Evolutionary conservation across 371 early-diverging fungal species (phyloP), one percentile per base, ranked within the genome.

Genomic region (Sanchytrium tribonematis): DNA sequence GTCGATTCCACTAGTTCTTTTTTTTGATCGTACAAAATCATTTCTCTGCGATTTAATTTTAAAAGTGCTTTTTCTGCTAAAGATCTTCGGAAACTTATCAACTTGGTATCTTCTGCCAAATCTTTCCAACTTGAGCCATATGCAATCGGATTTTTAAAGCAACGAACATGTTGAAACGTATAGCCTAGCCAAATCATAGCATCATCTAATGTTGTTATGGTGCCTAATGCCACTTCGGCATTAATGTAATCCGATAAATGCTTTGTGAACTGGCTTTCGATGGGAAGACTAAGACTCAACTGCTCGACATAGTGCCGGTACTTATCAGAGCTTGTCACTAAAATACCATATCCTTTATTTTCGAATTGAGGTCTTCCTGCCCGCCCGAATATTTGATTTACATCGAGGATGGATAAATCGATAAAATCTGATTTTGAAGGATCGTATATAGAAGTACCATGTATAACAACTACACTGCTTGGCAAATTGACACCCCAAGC

Each of bases 401-500:
- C 69, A 70, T 80, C 79, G 29, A 74, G 69, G 66, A 77, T 80
- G 28, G 70, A 71, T 29, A 77, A 65, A 68, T 78, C 74, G 1
- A 28, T 69, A 69, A 71, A 73, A 29, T 29, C 66, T n/a, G 75
- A 77, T 68, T 68, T 69, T 22, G 72, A 69, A n/a, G 69, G 68
- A 69, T 74, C 69, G 69, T 78, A 80, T 69, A 73, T 74, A 30
- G 66, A 68, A 27, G 78, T 78, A 0, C 77, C 77, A 31, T 74
- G 74, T 66, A 80, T 74, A 5, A 80, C 70, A 1, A 80, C 81
- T 1, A 71, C 71, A 68, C 75, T 69, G 32, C 78, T 78, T 28
- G 81, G 81, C 5, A 80, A 70, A 73, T 80, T 80, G 16, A 80
- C 81, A 29, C 81, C 81, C 78, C 78, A 78, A 12, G 79, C 79